Percentiles rank a stretch among this genome's conserved stretches.
Evolutionary conservation across 805 yeast genomes (phyloP).

Genomic region (Groenewaldozyma tartarivorans): DNA sequence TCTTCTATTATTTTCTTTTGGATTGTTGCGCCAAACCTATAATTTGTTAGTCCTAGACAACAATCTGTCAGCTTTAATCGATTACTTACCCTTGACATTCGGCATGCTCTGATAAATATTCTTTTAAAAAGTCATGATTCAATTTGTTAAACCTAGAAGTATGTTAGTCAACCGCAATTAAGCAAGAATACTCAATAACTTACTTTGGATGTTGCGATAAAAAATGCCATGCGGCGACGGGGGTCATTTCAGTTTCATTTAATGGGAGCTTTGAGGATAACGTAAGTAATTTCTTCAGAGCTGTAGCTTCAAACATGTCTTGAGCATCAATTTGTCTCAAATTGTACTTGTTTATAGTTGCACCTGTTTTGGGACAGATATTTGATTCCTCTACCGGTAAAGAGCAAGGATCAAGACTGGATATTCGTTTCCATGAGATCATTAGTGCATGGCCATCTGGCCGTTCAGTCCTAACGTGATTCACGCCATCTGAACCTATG

Average conservation of each 20-base stretch:
- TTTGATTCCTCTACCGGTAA: not conserved
- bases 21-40: conserved; percentile 3
- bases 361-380: conserved; percentile 3
- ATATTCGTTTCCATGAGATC: conserved; percentile 7
- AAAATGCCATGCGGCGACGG: conserved; percentile 7
- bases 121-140: conserved; percentile 1
- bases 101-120: conserved; percentile 2
- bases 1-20: conserved; percentile 1
- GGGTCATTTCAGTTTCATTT: conserved; percentile 7
- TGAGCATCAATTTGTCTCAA: conserved; percentile 1
- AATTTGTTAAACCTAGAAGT: conserved; percentile 1
- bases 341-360: no score
- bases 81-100: conserved; percentile 4
- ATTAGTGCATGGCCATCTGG: conserved; percentile 7
- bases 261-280: conserved; percentile 4
- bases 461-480: conserved; percentile 2
- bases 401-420: not conserved
- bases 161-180: not conserved
- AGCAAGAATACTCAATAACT: not conserved
- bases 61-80: no score
- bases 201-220: conserved; percentile 5
- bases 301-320: not conserved
- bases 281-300: not conserved
- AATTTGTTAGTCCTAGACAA: not conserved
- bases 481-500: conserved; percentile 3